Percentiles rank a stretch among this genome's conserved stretches.
Evolutionary conservation across 225 moss, liverwort and hornwort genomes (phyloP).

Genomic region (Marchantia polymorpha): DNA sequence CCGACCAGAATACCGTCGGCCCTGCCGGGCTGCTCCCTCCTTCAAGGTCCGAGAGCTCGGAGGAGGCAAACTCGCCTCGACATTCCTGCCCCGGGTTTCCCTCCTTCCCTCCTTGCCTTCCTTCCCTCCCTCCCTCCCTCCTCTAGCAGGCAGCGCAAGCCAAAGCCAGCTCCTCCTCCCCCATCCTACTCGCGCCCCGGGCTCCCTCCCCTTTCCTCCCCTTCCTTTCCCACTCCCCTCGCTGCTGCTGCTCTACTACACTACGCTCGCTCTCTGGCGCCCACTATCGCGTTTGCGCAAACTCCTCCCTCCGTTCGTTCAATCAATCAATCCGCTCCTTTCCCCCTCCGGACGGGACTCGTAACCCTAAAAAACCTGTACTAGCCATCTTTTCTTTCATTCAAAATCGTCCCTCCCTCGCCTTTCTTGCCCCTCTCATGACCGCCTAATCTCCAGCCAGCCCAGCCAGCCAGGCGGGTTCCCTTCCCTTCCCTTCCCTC

Average conservation of each 20-base stretch:
- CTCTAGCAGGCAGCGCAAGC: not conserved
- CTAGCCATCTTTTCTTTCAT: conserved; percentile 21
- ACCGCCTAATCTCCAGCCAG: conserved; percentile 20
- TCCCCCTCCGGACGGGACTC: conserved; percentile 6
- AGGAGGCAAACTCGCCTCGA: conserved; percentile 12
- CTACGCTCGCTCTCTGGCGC: not conserved
- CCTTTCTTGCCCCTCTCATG: conserved; percentile 23
- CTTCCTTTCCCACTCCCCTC: too few species aligned
- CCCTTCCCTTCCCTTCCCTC: not conserved
- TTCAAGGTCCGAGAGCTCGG: conserved; percentile 7
- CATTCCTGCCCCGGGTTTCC: not conserved
- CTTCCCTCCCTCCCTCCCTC: not conserved
- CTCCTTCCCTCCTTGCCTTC: not conserved
- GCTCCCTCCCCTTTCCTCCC: not conserved
- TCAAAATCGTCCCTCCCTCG: conserved; percentile 17
- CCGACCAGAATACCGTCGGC: not conserved
- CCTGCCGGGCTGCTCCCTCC: not conserved
- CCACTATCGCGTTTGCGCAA: not conserved
- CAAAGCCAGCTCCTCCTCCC: not conserved
- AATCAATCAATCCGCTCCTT: conserved; percentile 22
- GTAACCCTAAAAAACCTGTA: conserved; percentile 25
- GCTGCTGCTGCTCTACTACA: too few species aligned
- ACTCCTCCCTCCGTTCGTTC: not conserved
- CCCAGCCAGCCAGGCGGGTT: not conserved
- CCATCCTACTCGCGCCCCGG: not conserved